A percentile compares a stretch with the other conserved stretches of the same genome.
Evolutionary conservation across 2,329 filamentous ascomycete species (phyloP).

Genomic region (Aspergillus nomiae): DNA sequence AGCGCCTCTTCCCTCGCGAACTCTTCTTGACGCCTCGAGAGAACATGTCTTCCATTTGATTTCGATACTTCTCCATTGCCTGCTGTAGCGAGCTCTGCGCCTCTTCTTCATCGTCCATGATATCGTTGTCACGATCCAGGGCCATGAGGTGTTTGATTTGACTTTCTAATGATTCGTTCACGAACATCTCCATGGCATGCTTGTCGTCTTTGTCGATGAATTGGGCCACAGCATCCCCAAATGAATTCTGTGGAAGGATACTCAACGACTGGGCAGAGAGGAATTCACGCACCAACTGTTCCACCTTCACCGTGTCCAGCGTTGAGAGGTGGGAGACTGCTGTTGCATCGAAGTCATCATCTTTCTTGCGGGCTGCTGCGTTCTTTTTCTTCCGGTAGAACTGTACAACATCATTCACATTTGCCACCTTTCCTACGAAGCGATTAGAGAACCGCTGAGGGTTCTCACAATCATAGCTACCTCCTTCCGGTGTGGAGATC

Average conservation of each 20-base stretch:
- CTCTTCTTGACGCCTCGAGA: conserved; percentile 64
- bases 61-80: conserved; percentile 73
- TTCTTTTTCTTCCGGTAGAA: conserved; percentile 87
- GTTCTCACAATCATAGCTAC: conserved; percentile 88
- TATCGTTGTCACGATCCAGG: conserved; percentile 67
- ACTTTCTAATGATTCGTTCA: conserved; percentile 68
- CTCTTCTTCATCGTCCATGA: conserved; percentile 66
- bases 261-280: conserved; percentile 84
- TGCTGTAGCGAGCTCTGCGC: conserved; percentile 70
- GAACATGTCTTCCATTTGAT: conserved; percentile 71
- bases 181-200: conserved; percentile 81
- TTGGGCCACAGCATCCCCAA: conserved; percentile 87
- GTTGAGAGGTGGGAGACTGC: conserved; percentile 61
- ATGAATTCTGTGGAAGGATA: conserved; percentile 87
- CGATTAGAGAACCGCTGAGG: conserved; percentile 94
- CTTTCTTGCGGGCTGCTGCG: conserved; percentile 50
- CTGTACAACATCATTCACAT: conserved; percentile 89
- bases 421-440: conserved; percentile 87
- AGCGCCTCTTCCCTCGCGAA: conserved; percentile 53
- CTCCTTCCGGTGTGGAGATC: conserved; percentile 80
- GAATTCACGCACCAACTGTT: conserved; percentile 85
- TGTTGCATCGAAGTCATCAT: conserved; percentile 63
- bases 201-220: conserved; percentile 97
- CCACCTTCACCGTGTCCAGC: conserved; percentile 80
- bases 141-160: conserved; percentile 71